Percentiles rank a stretch among this genome's conserved stretches.
Evolutionary conservation across 164 flowering plant genomes (phyloP).

Genomic region (Nelumbo lutea): DNA sequence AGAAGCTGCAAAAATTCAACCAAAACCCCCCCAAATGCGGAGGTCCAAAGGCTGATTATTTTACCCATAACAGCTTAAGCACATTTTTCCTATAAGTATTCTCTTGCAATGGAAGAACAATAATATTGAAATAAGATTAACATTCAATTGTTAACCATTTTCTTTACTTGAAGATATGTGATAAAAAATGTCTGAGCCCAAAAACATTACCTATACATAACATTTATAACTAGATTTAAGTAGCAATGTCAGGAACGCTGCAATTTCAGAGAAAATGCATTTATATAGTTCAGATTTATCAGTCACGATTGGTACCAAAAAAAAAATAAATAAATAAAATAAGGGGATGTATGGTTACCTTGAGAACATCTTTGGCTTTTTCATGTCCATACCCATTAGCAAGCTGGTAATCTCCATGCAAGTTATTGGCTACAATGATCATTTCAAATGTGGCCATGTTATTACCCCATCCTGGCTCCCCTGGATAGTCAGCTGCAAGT

Average conservation of each 20-base stretch:
- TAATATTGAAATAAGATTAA: too few species aligned
- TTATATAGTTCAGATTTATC: too few species aligned
- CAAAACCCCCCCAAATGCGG: too few species aligned
- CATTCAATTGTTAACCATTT: too few species aligned
- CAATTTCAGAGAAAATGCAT: background rate
- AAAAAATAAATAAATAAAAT: background rate
- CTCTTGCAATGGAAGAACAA: too few species aligned
- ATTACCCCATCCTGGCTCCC: slow-evolving; percentile 82
- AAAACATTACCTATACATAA: background rate
- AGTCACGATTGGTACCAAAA: background rate
- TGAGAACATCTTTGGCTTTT: slow-evolving; percentile 58
- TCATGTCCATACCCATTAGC: slow-evolving; percentile 76
- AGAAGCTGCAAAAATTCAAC: too few species aligned
- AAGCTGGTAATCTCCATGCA: slow-evolving; percentile 93
- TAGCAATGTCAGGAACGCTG: background rate
- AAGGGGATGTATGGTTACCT: slow-evolving; percentile 28
- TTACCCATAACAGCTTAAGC: too few species aligned
- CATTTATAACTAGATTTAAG: background rate
- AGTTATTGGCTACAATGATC: slow-evolving; percentile 57
- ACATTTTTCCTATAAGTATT: too few species aligned
- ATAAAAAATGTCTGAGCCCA: background rate
- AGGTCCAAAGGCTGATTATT: too few species aligned
- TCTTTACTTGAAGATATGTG: too few species aligned
- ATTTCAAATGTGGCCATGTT: slow-evolving; percentile 83
- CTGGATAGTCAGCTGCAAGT: slow-evolving; percentile 73